Evolutionary conservation across 768 basidiomycete genomes (phyloP).

Genomic region (Mycena olivaceomarginata): DNA sequence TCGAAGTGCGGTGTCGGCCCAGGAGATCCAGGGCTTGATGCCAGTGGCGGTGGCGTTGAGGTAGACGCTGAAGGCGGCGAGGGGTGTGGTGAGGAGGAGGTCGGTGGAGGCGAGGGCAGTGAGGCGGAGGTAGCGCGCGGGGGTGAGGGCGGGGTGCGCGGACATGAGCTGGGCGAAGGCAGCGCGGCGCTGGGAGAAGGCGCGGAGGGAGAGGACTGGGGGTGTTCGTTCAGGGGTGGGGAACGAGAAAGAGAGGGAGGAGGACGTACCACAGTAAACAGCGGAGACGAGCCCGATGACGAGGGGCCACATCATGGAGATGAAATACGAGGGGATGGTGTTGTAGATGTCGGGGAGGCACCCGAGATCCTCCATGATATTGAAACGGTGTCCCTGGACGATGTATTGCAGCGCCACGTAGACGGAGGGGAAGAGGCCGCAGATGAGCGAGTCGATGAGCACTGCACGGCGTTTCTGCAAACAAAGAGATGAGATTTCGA

Average conservation of each 20-base stretch:
- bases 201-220: constrained; percentile 65
- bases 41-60: constrained; percentile 53
- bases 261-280: constrained; percentile 56
- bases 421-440: constrained; percentile 64
- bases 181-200: constrained; percentile 69
- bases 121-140: constrained; percentile 72
- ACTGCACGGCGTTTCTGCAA: constrained; percentile 61
- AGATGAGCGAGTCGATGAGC: no score
- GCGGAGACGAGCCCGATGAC: constrained; percentile 61
- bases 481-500: constrained; percentile 54
- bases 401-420: constrained; percentile 68
- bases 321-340: constrained; percentile 56
- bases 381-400: constrained; percentile 66
- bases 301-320: constrained; percentile 66
- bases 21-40: constrained; percentile 65
- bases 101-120: constrained; percentile 70
- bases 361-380: constrained; percentile 68
- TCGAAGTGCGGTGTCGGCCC: constrained; percentile 70
- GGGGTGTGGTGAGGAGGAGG: constrained; percentile 60
- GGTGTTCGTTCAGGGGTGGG: no score
- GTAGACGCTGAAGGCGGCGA: constrained; percentile 60
- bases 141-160: constrained; percentile 45
- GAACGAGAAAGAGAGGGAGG: no score
- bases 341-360: constrained; percentile 64
- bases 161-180: constrained; percentile 68